Conservation (phyloP, 1,139 yeast species). For the Tardiomyces digboiensis region DNA sequence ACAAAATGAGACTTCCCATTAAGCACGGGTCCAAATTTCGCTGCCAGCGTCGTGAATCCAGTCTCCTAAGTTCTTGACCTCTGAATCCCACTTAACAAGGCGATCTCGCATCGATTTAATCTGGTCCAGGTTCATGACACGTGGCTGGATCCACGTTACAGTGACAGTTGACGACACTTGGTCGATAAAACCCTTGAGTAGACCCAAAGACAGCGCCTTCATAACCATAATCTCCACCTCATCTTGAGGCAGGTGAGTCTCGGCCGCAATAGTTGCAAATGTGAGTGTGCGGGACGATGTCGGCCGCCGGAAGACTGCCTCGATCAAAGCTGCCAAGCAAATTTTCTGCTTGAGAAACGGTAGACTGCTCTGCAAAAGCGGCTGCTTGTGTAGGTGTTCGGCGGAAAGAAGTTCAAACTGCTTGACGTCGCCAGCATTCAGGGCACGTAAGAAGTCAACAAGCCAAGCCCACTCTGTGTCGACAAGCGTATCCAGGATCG, state of each 20-base stretch:
- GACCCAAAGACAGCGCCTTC: slow-evolving; percentile 78
- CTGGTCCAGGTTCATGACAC: slow-evolving; percentile 78
- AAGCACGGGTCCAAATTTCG: slow-evolving; percentile 39
- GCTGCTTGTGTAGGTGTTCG: slow-evolving; percentile 37
- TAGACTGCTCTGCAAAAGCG: slow-evolving; percentile 51
- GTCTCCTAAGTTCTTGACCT: slow-evolving; percentile 55
- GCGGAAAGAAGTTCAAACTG: slow-evolving; percentile 45
- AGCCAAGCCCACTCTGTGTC: slow-evolving; percentile 60
- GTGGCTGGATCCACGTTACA: slow-evolving; percentile 92
- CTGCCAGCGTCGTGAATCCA: slow-evolving; percentile 51
- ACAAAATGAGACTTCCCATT: too few species aligned
- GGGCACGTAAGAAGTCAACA: slow-evolving; percentile 52
- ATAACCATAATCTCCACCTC: slow-evolving; percentile 88
- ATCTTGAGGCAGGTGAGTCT: slow-evolving; percentile 53
- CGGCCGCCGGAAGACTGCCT: slow-evolving; percentile 73
- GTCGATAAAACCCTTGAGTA: slow-evolving; percentile 81
- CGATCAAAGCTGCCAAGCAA: slow-evolving; percentile 85
- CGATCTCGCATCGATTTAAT: slow-evolving; percentile 67
- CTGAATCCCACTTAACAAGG: slow-evolving; percentile 66
- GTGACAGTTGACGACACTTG: slow-evolving; percentile 73
- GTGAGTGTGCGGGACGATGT: slow-evolving; percentile 63
- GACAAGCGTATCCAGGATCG: slow-evolving; percentile 53
- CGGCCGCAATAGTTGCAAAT: slow-evolving; percentile 67
- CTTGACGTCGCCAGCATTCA: slow-evolving; percentile 71
- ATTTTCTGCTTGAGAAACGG: slow-evolving; percentile 81